Conservation (phyloP, 208 protist species). For the Leptomonas pyrrhocoris region DNA sequence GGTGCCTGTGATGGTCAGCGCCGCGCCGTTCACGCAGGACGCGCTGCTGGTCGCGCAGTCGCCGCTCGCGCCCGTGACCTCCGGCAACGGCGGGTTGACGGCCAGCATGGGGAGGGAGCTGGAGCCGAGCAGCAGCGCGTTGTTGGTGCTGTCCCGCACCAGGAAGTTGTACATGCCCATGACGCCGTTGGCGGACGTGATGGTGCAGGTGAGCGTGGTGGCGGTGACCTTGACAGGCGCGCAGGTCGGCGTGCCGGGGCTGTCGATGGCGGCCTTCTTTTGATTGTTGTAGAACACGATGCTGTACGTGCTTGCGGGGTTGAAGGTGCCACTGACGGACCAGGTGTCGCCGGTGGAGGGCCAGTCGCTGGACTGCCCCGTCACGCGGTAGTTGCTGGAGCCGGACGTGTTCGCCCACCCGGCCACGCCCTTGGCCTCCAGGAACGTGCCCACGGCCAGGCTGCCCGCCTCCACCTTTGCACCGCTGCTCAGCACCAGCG, state of each 20-base stretch:
- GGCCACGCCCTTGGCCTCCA: neutral
- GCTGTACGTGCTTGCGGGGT: too few species aligned
- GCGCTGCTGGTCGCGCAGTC: constrained; percentile 32
- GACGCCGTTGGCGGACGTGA: constrained; percentile 18
- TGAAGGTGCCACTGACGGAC: constrained; percentile 38
- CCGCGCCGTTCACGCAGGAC: constrained; percentile 28
- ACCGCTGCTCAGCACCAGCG: constrained; percentile 13
- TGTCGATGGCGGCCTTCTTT: neutral
- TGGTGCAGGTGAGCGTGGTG: constrained; percentile 33
- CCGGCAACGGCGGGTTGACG: constrained; percentile 32
- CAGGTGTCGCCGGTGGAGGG: constrained; percentile 34
- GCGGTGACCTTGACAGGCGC: constrained; percentile 4
- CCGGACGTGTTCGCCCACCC: constrained; percentile 13
- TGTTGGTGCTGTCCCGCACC: constrained; percentile 26
- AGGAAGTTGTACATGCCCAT: constrained; percentile 48
- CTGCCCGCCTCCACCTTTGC: constrained; percentile 18
- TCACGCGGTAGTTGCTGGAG: constrained; percentile 15
- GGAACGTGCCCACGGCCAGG: constrained; percentile 11
- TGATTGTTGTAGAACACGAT: constrained; percentile 40
- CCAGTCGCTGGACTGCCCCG: constrained; percentile 26
- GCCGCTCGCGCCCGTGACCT: constrained; percentile 29
- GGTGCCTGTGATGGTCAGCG: constrained; percentile 28
- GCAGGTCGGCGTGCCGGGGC: constrained; percentile 16
- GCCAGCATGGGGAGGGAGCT: constrained; percentile 18
- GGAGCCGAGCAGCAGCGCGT: constrained; percentile 31